Conservation (phyloP, 2,329 filamentous ascomycete genomes). For the Fusarium sp. region DNA sequence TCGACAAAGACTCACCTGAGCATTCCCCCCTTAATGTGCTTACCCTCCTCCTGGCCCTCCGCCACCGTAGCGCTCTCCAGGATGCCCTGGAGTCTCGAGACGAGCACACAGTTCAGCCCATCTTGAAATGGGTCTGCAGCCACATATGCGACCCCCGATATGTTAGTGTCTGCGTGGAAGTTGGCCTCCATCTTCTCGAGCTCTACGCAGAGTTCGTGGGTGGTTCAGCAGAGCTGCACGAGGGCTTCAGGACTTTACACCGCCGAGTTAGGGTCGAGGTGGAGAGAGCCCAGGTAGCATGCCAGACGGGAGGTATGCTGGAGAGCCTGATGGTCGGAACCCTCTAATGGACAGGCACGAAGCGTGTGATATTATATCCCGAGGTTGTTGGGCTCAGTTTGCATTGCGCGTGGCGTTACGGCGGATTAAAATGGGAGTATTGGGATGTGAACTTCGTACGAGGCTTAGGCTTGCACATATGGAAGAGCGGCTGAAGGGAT, state of each 20-base stretch:
- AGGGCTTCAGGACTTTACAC: conserved; percentile 75
- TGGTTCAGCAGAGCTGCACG: conserved; percentile 78
- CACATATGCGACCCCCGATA: conserved; percentile 87
- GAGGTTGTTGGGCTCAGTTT: conserved; percentile 41
- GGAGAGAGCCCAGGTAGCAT: conserved; percentile 85
- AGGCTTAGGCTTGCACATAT: conserved; percentile 28
- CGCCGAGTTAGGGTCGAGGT: conserved; percentile 79
- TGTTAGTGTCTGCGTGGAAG: conserved; percentile 83
- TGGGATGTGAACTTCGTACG: conserved; percentile 36
- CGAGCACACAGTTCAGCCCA: conserved; percentile 82
- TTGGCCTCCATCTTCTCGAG: conserved; percentile 84
- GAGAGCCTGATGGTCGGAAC: conserved; percentile 68
- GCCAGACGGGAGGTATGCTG: conserved; percentile 87
- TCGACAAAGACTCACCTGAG: conserved; percentile 65
- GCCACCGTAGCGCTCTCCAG: conserved; percentile 87
- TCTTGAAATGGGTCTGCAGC: conserved; percentile 84
- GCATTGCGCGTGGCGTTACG: conserved; percentile 46
- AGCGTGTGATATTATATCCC: conserved; percentile 36
- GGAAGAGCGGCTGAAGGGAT: neutral
- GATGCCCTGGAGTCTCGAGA: conserved; percentile 84
- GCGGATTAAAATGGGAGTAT: conserved; percentile 45
- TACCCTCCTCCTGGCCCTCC: conserved; percentile 84
- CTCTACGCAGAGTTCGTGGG: conserved; percentile 86
- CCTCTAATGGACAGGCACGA: conserved; percentile 38
- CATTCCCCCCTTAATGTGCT: conserved; percentile 73